A percentile compares a stretch with the other conserved stretches of the same genome.
Evolutionary conservation across 768 basidiomycete species (phyloP).

Genomic region (Hydnum rufescens): DNA sequence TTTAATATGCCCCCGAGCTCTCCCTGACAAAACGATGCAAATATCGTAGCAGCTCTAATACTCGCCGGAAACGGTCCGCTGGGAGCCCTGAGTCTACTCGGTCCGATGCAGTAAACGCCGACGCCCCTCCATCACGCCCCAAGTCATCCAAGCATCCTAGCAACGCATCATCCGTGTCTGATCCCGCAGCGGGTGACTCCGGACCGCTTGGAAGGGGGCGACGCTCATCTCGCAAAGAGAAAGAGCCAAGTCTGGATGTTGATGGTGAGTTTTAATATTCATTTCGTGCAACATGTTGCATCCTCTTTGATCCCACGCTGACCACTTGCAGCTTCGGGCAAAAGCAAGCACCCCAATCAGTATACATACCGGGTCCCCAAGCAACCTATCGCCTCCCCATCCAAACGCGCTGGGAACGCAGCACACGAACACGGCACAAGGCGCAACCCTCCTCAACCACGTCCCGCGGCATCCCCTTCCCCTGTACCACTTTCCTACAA

Average conservation of each 20-base stretch:
- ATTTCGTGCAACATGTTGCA: neutral
- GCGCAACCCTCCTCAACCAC: neutral
- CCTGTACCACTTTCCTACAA: constrained; percentile 8
- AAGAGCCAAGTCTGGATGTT: constrained; percentile 7
- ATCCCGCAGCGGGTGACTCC: too few relatives aligned
- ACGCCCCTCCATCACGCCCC: neutral
- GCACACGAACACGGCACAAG: neutral
- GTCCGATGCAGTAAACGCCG: constrained; percentile 1
- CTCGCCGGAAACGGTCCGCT: constrained; percentile 9
- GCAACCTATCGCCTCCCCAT: neutral
- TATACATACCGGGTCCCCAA: constrained; percentile 9
- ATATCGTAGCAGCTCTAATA: neutral
- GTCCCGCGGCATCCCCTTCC: constrained; percentile 5
- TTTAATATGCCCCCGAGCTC: neutral
- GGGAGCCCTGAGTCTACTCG: constrained; percentile 5
- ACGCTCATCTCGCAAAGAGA: constrained; percentile 4
- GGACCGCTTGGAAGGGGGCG: neutral
- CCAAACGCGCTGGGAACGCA: neutral
- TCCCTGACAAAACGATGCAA: neutral
- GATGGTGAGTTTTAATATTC: constrained; percentile 8
- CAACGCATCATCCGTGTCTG: too few relatives aligned
- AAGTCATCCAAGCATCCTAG: too few relatives aligned
- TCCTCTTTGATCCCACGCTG: neutral
- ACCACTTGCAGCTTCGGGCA: neutral
- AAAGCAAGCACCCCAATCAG: constrained; percentile 11